Evolutionary conservation across 352 stramenopile genomes (phyloP), one percentile per base, ranked within the genome.

Genomic region (Globisporangium splendens): DNA sequence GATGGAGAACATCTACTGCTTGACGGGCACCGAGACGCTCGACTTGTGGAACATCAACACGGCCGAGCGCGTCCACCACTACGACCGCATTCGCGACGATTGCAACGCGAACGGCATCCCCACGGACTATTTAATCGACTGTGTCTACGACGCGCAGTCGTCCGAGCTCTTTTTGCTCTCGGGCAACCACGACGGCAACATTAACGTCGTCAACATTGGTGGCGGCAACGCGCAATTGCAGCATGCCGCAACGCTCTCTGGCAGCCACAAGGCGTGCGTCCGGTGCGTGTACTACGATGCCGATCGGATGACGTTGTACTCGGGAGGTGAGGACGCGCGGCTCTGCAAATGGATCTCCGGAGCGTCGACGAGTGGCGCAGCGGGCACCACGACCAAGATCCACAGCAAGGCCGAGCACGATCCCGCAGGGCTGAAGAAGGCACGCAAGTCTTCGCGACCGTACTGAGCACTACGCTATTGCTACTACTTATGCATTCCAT

Each of bases 21-120:
- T 96, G 20, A 96, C 88, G 0, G 86, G 89, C 61, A 88, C 83
- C 15, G 89, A 97, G 74, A 96, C 85, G 42, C 74, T 96, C 20
- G 89, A 94, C 50, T 61, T 97, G 50, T 97, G 89, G 89, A 95
- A 97, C 68, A 53, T 95, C 42, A 81, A 82, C 68, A 91, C 79
- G 5, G 89, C 89, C 8, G 53, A 94, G 65, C 75, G 84, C 10
- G 72, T 96, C 60, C 84, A 89, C 55, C 84, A 94, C 68, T 94
- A 91, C 62, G 68, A 77, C 52, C 76, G 65, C 7, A 72, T 94
- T 18, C 85, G 86, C 10, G 79, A 86, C 20, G 77, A 93, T 63
- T 93, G 83, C 68, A 91, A 78, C 62, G 66, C 62, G 18, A 76
- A 83, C 50, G 65, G 75, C 46, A 61, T 93, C 31, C 46, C 69